A percentile compares a stretch with the other conserved stretches of the same genome.
Evolutionary conservation across 257 asterid species (phyloP).

Genomic region (Vinca minor): DNA sequence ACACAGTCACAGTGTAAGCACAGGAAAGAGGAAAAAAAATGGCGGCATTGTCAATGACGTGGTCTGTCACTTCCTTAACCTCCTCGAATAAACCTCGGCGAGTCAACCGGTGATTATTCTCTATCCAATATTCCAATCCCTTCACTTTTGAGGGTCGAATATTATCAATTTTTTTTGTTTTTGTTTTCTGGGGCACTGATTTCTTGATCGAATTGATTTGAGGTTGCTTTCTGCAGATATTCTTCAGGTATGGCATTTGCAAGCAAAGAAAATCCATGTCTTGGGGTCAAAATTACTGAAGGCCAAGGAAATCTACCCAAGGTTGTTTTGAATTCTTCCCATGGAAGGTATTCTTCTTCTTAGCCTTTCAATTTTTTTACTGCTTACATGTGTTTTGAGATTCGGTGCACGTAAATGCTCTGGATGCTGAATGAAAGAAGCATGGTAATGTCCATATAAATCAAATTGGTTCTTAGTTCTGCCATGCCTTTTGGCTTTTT

Average conservation of each 20-base stretch:
- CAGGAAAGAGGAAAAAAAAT: conserved; percentile 22
- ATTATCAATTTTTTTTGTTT: neutral
- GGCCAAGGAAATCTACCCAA: conserved; percentile 80
- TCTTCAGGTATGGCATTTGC: conserved; percentile 69
- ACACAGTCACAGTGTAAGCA: neutral
- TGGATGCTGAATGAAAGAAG: no score
- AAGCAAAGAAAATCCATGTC: conserved; percentile 29
- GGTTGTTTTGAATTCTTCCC: conserved; percentile 63
- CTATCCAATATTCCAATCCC: conserved; percentile 12
- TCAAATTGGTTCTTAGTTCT: no score
- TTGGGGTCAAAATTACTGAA: conserved; percentile 47
- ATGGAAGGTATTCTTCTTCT: conserved; percentile 58
- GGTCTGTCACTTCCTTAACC: conserved; percentile 38
- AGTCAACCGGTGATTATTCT: conserved; percentile 61
- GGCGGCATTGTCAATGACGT: conserved; percentile 48
- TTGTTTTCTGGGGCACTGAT: neutral
- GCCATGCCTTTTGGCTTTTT: no score
- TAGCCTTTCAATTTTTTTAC: neutral
- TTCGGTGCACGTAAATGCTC: no score
- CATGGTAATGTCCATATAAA: no score
- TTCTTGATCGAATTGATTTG: conserved; percentile 1
- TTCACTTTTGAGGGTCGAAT: no score
- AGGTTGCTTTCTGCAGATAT: conserved; percentile 51
- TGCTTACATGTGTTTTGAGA: neutral
- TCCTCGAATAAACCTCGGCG: conserved; percentile 52